Evolutionary conservation across 2,329 filamentous ascomycete species (phyloP), one percentile per base, ranked within the genome.

Genomic region (Mollisia scopiformis): DNA sequence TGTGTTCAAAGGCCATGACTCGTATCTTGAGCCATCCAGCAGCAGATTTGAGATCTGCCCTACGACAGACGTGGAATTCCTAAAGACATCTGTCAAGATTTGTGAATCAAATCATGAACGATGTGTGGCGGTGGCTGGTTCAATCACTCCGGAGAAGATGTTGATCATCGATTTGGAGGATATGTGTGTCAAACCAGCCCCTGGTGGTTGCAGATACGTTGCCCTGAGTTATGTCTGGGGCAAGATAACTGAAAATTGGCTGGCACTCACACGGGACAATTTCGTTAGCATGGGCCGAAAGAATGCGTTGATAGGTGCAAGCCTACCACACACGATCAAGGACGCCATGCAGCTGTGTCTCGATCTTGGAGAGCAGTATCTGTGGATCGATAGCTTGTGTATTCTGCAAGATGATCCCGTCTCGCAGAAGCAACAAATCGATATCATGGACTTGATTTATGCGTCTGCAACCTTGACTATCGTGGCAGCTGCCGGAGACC

Each of bases 321-420:
- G 11, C 27, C 28, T 61, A 21, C 53, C 58, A 2, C 37, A 47
- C n/a, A 61, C 53, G 16, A 37, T 54, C 33, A 16, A 23, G 14
- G 58, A 61, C 19, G 58, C 58, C 14, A 59, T 59, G 51, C 39
- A 54, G 19, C 31, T 59, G 19, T 59, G 57, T 50, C 16, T 37
- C n/a, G 28, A 53, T 1, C 14, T 61, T 11, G 53, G 46, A 3
- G 58, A 55, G n/a, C 55, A 53, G 8, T 56, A 65, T 10, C 25
- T 55, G 6, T 46, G 43, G 1, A 65, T 67, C 31, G 63, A 64
- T 21, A 63, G 60, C 41, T 68, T 68, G 46, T 57, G 63, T 4
- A 67, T 69, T 14, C 69, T 69, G 6, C 59, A 71, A 30, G 10
- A 43, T 7, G 21, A 43, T n/a, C 39, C 47, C 46, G n/a, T 49